phyloP scores from a whole-genome alignment of 2,329 filamentous ascomycete species.

The Xylaria sp. region DNA sequence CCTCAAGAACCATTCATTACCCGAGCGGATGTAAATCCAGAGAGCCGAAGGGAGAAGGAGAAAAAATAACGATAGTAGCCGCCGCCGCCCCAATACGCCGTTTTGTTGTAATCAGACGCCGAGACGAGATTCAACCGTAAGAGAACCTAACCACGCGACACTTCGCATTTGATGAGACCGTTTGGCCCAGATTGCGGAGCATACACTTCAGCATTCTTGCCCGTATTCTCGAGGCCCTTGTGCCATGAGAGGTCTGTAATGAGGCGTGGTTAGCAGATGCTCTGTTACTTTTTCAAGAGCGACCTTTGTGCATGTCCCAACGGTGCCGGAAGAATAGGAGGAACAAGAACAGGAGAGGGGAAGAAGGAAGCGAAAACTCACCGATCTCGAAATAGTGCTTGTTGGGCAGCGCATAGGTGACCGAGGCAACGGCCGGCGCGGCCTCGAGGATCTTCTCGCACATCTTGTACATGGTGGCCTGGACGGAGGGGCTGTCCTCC shows the following conservation, averaged over 20 bases:
- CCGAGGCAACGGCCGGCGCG: slow-evolving; percentile 72
- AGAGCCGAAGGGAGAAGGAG: background rate
- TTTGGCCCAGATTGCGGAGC: slow-evolving; percentile 93
- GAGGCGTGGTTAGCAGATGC: background rate
- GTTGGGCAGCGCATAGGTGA: slow-evolving; percentile 88
- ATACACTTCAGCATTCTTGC: slow-evolving; percentile 93
- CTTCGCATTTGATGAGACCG: slow-evolving; percentile 92
- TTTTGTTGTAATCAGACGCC: slow-evolving; percentile 25
- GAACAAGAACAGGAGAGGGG: background rate
- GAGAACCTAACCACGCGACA: slow-evolving; percentile 60
- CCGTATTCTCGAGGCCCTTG: slow-evolving; percentile 92
- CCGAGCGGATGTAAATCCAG: slow-evolving; percentile 5
- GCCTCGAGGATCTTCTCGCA: slow-evolving; percentile 80
- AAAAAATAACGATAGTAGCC: slow-evolving; percentile 7
- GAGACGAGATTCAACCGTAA: slow-evolving; percentile 5
- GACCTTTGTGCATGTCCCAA: background rate
- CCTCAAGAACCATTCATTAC: slow-evolving; percentile 19
- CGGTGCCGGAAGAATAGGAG: background rate
- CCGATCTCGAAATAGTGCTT: slow-evolving; percentile 99
- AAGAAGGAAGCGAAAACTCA: slow-evolving; percentile 51
- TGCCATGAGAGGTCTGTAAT: slow-evolving; percentile 88
- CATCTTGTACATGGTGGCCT: slow-evolving; percentile 99
- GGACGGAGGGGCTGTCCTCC: slow-evolving; percentile 90
- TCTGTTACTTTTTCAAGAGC: background rate
- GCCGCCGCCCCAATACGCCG: slow-evolving; percentile 26